Conservation (phyloP, 2,329 filamentous ascomycete genomes). For the Alternaria triticina region DNA sequence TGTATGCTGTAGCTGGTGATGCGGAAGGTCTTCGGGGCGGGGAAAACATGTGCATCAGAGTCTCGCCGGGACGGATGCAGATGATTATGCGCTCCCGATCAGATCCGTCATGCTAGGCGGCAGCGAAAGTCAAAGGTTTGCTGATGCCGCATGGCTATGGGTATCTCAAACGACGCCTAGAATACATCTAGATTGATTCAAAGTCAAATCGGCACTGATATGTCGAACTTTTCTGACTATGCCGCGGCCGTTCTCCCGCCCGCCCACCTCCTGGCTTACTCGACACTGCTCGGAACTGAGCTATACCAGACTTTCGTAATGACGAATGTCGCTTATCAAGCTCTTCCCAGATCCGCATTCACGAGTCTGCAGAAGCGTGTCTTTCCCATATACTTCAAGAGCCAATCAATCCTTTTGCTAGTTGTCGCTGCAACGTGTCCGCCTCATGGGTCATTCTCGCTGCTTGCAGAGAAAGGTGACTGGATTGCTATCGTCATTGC, state of each 20-base stretch:
- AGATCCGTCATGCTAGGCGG: conserved; percentile 2
- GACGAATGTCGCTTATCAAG: conserved; percentile 48
- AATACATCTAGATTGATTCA: neutral
- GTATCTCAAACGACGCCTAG: rapidly evolving
- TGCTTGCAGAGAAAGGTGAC: conserved; percentile 26
- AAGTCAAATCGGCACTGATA: neutral
- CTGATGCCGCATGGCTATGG: neutral
- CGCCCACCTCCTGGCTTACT: conserved; percentile 50
- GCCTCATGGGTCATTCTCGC: conserved; percentile 38
- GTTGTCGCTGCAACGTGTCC: conserved; percentile 46
- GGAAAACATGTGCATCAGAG: neutral
- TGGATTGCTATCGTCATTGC: conserved; percentile 40
- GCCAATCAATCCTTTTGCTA: conserved; percentile 45
- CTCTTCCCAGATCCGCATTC: conserved; percentile 48
- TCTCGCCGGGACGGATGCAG: neutral
- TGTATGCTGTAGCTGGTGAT: neutral
- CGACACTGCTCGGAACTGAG: conserved; percentile 49
- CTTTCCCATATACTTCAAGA: conserved; percentile 51
- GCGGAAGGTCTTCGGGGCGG: neutral
- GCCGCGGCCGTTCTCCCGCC: conserved; percentile 23
- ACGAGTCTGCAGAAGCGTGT: conserved; percentile 49
- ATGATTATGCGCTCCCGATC: neutral
- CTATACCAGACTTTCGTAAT: conserved; percentile 52
- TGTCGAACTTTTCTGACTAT: neutral
- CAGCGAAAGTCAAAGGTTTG: conserved; percentile 3